These are phyloP conservation scores for Zhuliangozyma blackwelliae DNA, from an alignment of 1,139 yeast species.

Conservation along the genomic window DNA sequence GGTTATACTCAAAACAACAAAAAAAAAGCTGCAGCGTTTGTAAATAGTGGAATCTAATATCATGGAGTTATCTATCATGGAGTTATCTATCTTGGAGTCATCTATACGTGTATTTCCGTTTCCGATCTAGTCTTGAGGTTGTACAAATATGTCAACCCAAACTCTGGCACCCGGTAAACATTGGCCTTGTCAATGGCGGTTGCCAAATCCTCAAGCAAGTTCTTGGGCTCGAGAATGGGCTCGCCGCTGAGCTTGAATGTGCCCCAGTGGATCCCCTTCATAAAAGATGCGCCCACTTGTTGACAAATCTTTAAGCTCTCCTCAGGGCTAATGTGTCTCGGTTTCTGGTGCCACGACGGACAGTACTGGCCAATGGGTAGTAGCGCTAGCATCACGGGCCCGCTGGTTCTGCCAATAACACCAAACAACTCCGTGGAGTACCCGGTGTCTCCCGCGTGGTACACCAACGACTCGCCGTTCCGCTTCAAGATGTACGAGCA, in stretches of 20 bases:
- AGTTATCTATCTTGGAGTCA: no score
- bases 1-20: conserved; percentile 1
- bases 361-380: conserved; percentile 94
- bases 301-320: conserved; percentile 69
- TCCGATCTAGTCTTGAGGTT: conserved; percentile 18
- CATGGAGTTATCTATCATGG: no score
- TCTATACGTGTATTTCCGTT: conserved; percentile 10
- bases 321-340: conserved; percentile 80
- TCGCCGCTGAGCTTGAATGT: conserved; percentile 88
- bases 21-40: background rate
- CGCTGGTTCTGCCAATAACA: conserved; percentile 59
- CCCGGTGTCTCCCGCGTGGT: conserved; percentile 96
- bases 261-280: conserved; percentile 95
- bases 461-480: conserved; percentile 65
- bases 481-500: conserved; percentile 72
- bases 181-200: conserved; percentile 14
- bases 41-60: no score
- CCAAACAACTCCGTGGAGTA: conserved; percentile 68
- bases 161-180: conserved; percentile 33
- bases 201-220: conserved; percentile 23
- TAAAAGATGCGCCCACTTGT: conserved; percentile 55
- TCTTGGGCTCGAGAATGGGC: conserved; percentile 78
- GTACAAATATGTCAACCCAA: conserved; percentile 39
- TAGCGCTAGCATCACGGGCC: conserved; percentile 64
- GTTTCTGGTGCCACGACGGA: conserved; percentile 91